Evolutionary conservation across 164 flowering plant genomes (phyloP), one percentile per base, ranked within the genome.

Genomic region (Macadamia tetraphylla): DNA sequence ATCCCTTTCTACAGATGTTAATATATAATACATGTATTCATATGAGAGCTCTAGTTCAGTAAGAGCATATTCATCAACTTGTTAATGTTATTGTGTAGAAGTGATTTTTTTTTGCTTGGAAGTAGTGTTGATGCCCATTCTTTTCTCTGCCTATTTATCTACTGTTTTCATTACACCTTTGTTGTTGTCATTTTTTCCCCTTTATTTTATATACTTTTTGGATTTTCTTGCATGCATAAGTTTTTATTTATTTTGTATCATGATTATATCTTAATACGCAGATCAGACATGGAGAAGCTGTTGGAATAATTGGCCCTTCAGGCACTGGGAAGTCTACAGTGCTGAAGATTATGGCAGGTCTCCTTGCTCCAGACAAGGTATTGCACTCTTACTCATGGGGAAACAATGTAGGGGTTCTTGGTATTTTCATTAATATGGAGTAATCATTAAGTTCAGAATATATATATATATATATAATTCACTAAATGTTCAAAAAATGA

Each of bases 291-390:
- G 99, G 98, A 53, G 99, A 95, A 79, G 98, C 99, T 70, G 94
- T 95, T 76, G 99, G 99, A 68, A 91, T 95, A 53, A 88, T 95
- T 83, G 99, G 98, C 55, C 99, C 99, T 69, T 95, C 99, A 78
- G 99, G 99, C 42, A 92, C 97, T 51, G 99, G 99, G 51, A 95
- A 95, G 76, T 95, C 99, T 56, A 92, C 98, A 17, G 77, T 92
- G 30, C 69, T 95, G 69, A 95, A 91, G 78, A 88, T 95, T 73
- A 88, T 95, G 51, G 97, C 99, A 7, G 99, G 99, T 43, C 98
- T 95, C 81, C 98, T 95, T 80, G 88, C 97, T 71, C 97, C 99
- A 18, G 99, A 95, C 81, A 87, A 88, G 95, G 98, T 87, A 46
- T 44, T 32, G 23, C 56, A 31, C 63, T 44, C 40, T 43, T 46